These are phyloP conservation scores for Apostasia ramifera DNA, from an alignment of 106 monocot genomes.

Conservation along the genomic window DNA sequence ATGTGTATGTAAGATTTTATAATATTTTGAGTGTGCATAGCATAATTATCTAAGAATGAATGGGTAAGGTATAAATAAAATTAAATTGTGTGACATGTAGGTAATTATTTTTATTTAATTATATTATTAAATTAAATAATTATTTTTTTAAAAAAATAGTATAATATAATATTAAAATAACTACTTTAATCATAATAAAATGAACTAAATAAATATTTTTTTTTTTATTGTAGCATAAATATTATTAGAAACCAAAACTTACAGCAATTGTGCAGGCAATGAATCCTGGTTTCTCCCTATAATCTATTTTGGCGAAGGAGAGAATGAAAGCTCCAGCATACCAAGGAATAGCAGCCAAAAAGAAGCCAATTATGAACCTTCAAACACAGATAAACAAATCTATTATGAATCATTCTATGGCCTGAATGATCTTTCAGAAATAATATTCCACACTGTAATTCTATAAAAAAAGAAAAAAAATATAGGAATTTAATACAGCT, in stretches of 20 bases:
- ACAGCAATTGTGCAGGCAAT: slow-evolving; percentile 56
- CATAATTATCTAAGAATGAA: too few relatives aligned
- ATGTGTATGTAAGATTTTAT: too few relatives aligned
- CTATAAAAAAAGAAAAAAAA: background rate
- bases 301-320: slow-evolving; percentile 26
- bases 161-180: background rate
- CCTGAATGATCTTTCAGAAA: background rate
- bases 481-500: background rate
- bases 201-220: too few relatives aligned
- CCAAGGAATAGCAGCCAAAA: slow-evolving; percentile 51
- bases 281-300: slow-evolving; percentile 45
- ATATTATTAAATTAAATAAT: background rate
- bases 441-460: background rate
- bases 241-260: slow-evolving; percentile 8
- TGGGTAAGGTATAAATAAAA: too few relatives aligned
- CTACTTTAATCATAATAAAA: too few relatives aligned
- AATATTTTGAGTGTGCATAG: too few relatives aligned
- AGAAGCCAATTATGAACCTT: slow-evolving; percentile 58
- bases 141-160: background rate
- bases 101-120: background rate
- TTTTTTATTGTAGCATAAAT: too few relatives aligned
- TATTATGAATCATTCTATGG: background rate
- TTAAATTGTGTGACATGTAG: too few relatives aligned
- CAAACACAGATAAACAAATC: background rate
- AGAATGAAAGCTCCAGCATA: slow-evolving; percentile 48